phyloP scores from a whole-genome alignment of 495 filamentous ascomycete genomes.

The Xylaria cubensis region DNA sequence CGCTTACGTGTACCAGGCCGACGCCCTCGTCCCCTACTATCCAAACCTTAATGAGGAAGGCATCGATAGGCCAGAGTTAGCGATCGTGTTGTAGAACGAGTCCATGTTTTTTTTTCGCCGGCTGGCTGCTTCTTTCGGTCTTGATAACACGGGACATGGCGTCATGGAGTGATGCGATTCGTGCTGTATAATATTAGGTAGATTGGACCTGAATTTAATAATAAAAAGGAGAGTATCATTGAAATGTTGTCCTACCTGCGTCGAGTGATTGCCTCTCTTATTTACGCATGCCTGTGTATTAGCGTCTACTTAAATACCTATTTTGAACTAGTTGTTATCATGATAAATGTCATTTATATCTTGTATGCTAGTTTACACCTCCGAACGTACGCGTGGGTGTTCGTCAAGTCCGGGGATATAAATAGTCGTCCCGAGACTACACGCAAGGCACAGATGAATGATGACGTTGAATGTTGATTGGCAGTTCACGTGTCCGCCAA shows the following conservation, averaged over 20 bases:
- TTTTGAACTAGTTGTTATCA: background rate
- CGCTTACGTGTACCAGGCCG: conserved; percentile 92
- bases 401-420: background rate
- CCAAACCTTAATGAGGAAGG: conserved; percentile 80
- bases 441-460: background rate
- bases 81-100: conserved; percentile 72
- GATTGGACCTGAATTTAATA: conserved; percentile 9
- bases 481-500: background rate
- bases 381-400: background rate
- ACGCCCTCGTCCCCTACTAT: conserved; percentile 96
- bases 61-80: conserved; percentile 76
- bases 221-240: conserved; percentile 6
- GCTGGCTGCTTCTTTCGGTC: background rate
- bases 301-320: background rate
- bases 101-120: background rate
- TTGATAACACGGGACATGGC: conserved; percentile 15
- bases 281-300: background rate
- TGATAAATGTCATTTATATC: too few relatives aligned
- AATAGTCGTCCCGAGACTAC: background rate
- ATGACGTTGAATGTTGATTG: background rate
- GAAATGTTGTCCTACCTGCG: background rate
- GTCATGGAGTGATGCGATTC: conserved; percentile 19
- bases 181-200: conserved; percentile 24
- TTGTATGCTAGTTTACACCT: background rate
- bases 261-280: background rate